Evolutionary conservation across 495 filamentous ascomycete genomes (phyloP), one percentile per base, ranked within the genome.

Genomic region (Aspergillus steynii): DNA sequence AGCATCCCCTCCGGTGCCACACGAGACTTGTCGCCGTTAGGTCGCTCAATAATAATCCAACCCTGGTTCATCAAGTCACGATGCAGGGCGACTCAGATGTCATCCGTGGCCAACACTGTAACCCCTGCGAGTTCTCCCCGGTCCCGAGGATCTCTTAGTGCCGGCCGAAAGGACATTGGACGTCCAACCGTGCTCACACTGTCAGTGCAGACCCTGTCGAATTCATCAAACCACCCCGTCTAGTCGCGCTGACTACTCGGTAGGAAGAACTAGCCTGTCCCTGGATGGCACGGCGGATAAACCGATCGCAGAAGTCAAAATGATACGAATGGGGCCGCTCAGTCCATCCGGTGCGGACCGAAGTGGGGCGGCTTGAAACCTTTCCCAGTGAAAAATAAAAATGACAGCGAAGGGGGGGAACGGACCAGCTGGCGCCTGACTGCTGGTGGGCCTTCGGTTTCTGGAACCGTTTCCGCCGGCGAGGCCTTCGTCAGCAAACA

Each of bases 271-370:
- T 20, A 20, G 20, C 20, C 20, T 20, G 20, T 20, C 34, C 34
- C 5, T 37, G 37, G 37, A 42, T 42, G 37, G 10, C 37, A 42
- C 37, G 37, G 37, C 37, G 37, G 37, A 2, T 42, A 12, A 42
- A 4, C 34, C 34, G 34, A 37, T 7, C 10, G 37, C 28, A 9
- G n/a, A n/a, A 47, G 32, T 49, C 29, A 48, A 50, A 29, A 45
- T 53, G 56, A 48, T 37, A 61, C 58, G 54, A 58, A 54, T 50
- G 62, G 63, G 34, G 46, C 63, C 56, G 52, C 59, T 58, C 49
- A 42, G 20, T 50, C 51, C 47, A 63, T 63, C 59, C 63, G 63
- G 63, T 61, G 63, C 63, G 63, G 63, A 61, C 63, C 63, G 63
- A 52, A 26, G 59, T 50, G 55, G 58, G 54, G 59, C 53, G 50